Evolutionary conservation across 768 basidiomycete genomes (phyloP), one percentile per base, ranked within the genome.

Genomic region (Ramaria rubella): DNA sequence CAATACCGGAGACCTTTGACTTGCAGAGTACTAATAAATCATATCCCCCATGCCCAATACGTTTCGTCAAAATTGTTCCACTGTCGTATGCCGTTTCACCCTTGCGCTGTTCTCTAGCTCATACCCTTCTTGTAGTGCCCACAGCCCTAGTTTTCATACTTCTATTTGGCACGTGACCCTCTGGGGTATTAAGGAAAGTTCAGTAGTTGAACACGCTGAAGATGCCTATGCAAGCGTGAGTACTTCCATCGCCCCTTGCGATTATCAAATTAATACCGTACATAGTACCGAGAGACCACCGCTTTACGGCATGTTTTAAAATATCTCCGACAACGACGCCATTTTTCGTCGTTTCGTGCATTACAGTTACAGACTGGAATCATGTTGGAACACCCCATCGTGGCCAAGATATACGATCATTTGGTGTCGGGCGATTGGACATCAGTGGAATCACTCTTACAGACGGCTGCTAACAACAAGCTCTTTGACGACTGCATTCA

Each of bases 101-200:
- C 19, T 31, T 30, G 15, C 1, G 33, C 24, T 34, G n/a, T 48
- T 48, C 23, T 8, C 21, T 7, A 5, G 31, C 49, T 51, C 9
- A 51, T 51, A 5, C 30, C 33, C 33, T 43, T 42, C 23, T 49
- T n/a, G 38, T 52, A 90, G 89, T 36, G 82, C 86, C 4, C 85
- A 89, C 67, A 80, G 77, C 1, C 81, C 77, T 59, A 84, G 79
- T 62, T 91, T 85, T 65, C 87, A 90, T 63, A 81, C 82, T 23
- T 90, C 89, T 1, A 82, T 92, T 52, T 92, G 90, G 90, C 75
- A 85, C 61, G 73, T 90, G 26, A 68, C 82, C 1, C 61, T 91
- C 55, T 69, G 73, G 3, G 90, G 89, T 1, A 80, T 86, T 29
- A 69, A 65, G 1, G 81, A 87, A 23, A 70, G 77, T 48, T 64